Base-by-base conservation (phyloP, 1,284 basidiomycete species). In the Cryptococcus neoformans region DNA sequence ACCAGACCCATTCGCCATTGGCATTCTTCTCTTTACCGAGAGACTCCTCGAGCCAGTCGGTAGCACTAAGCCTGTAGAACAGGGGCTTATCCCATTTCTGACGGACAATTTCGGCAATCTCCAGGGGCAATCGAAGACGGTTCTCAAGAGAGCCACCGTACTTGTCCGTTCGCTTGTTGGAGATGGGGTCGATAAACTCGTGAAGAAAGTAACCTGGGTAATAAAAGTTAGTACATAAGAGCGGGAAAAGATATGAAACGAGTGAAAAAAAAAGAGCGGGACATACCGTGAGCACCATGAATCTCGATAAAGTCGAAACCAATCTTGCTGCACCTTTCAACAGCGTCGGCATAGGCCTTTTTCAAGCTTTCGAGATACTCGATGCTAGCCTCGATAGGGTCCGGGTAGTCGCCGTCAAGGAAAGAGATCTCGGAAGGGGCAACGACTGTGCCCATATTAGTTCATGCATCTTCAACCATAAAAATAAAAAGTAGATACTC, bases 261-360 rank as follows among this genome's bases (percentile, higher is more conserved):
- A 28, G 28, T 28, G 28, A 49, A 12, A 37, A 11, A 21, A 34
- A 28, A 17, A 28, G 8, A 12, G 11, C 5, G 46, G 34, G 0
- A 12, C 57, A 40, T 28, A 17, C 86, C 75, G 68, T 91, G 88
- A 1, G 87, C 84, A 53, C 80, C 83, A 72, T 90, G 89, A 17
- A 90, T 73, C 67, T 94, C 89, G 58, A 94, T 86, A 64, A 88
- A 90, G 75, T 94, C 90, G 70, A 85, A 89, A 35, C 87, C 88
- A 44, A 81, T 79, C 64, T 79, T 72, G 67, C 86, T 82, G 72
- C 80, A 82, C 21, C 67, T 54, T 51, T 84, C 80, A 2, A 84
- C 80, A 2, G 89, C 84, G 14, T 82, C 81, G 5, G 83, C 70
- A 68, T 86, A 94, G 0, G 85, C 86, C 55, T 86, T 79, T 62